A percentile compares a stretch with the other conserved stretches of the same genome.
These are phyloP conservation scores for Saussurea involucrata DNA, from an alignment of 129 eudicot species.

Conservation along the genomic window DNA sequence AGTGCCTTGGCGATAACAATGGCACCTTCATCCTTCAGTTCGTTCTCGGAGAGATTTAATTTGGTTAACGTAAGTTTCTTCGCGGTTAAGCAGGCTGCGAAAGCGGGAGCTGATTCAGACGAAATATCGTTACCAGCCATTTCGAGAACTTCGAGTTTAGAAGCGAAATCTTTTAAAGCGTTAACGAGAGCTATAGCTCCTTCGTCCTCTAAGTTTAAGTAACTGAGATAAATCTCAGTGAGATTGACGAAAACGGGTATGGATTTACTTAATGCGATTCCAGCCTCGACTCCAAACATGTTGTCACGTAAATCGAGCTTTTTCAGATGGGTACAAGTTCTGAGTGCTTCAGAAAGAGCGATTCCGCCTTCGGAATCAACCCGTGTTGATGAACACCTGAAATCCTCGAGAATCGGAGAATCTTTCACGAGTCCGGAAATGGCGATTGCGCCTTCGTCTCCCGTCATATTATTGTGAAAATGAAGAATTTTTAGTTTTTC, in stretches of 20 bases:
- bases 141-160: conserved; percentile 47
- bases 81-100: conserved; percentile 44
- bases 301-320: conserved; percentile 65
- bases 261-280: conserved; percentile 42
- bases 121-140: conserved; percentile 64
- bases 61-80: conserved; percentile 40
- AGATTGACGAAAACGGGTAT: conserved; percentile 32
- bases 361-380: conserved; percentile 59
- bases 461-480: conserved; percentile 71
- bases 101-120: conserved; percentile 39
- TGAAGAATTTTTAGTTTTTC: conserved; percentile 45
- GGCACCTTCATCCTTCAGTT: conserved; percentile 63
- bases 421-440: conserved; percentile 46
- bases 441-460: conserved; percentile 65
- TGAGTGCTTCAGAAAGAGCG: conserved; percentile 54
- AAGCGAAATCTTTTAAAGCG: conserved; percentile 45
- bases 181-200: conserved; percentile 44
- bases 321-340: conserved; percentile 39
- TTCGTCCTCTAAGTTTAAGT: conserved; percentile 54
- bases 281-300: conserved; percentile 64
- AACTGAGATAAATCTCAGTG: conserved; percentile 54
- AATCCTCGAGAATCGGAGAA: conserved; percentile 54
- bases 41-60: conserved; percentile 53
- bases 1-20: conserved; percentile 46
- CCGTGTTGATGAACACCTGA: conserved; percentile 66